Evolutionary conservation across 208 protist genomes (phyloP), one percentile per base, ranked within the genome.

Genomic region (Leishmania major): DNA sequence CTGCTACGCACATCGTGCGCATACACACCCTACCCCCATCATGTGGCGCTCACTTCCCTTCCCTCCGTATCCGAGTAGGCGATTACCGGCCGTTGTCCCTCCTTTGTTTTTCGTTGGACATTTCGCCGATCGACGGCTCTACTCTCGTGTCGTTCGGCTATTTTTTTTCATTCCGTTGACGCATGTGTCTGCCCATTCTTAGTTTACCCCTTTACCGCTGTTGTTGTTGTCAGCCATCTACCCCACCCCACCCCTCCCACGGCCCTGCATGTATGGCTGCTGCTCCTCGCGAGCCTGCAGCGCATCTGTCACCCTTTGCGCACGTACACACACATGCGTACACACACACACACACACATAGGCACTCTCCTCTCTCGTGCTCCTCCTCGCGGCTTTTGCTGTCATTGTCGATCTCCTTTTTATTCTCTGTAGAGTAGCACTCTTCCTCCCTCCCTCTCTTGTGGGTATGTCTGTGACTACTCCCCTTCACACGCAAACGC

Each of bases 211-310:
- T 45, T 35, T 25, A 28, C 67, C 17, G 40, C 22, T 28, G n/a
- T 25, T 19, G 11, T 53, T 49, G 19, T 40, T 22, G 62, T 40
- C 31, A 40, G 31, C 13, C 62, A 15, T 40, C 13, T 17, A 40
- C 31, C 59, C 62, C 45, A 28, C 40, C 40, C 40, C 40, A 43
- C 40, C 40, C 40, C 40, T 43, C 2, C 53, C 53, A 57, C 73
- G 37, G 0, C 37, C 70, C 49, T 76, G 73, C 43, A 31, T 79
- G 62, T 79, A 45, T 80, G 72, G 53, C n/a, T 79, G 60, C 43
- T 31, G 75, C 17, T 49, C 15, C 37, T 62, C 7, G 49, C 22
- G 22, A 47, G 25, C 40, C 40, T 72, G 40, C 40, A 43, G n/a
- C 49, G 15, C 67, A 72, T 72, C 67, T 28, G 40, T 5, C 67